Conservation (phyloP, 2,329 filamentous ascomycete species). For the Orbilia ellipsospora region DNA sequence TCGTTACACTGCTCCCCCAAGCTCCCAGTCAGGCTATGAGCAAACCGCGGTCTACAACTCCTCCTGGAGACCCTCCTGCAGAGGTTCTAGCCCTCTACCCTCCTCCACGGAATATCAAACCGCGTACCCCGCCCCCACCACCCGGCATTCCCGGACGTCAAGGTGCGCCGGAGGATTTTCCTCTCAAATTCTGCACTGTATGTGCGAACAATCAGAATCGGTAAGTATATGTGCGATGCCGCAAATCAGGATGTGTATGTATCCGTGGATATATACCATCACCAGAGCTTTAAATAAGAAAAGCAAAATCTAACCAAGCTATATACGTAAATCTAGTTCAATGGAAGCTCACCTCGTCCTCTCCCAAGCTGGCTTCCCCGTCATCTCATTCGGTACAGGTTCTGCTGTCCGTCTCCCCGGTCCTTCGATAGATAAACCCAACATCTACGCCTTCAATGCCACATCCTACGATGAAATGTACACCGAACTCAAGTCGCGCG, state of each 20-base stretch:
- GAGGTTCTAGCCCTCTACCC: constrained; percentile 50
- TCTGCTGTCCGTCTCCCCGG: constrained; percentile 93
- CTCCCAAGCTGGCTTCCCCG: constrained; percentile 86
- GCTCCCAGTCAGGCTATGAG: constrained; percentile 13
- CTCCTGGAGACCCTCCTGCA: constrained; percentile 45
- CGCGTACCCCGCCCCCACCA: constrained; percentile 41
- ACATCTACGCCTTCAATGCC: constrained; percentile 98
- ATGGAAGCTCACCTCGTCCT: constrained; percentile 99
- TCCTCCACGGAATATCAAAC: constrained; percentile 28
- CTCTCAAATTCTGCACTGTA: constrained; percentile 93
- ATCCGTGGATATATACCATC: not conserved
- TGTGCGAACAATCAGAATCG: constrained; percentile 98
- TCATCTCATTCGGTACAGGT: constrained; percentile 96
- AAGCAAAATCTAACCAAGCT: not conserved
- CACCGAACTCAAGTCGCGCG: constrained; percentile 86
- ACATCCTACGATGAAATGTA: constrained; percentile 96
- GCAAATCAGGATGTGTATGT: not conserved
- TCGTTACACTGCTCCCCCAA: too few species aligned
- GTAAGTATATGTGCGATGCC: constrained; percentile 64
- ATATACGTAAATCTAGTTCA: constrained; percentile 68
- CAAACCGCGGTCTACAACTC: constrained; percentile 48
- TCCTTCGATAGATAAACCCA: constrained; percentile 89
- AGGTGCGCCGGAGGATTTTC: constrained; percentile 65
- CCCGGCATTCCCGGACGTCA: constrained; percentile 50
- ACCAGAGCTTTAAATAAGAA: not conserved